Percentiles rank a stretch among this genome's conserved stretches.
These are phyloP conservation scores for Fusarium abutilonis DNA, from an alignment of 2,329 filamentous ascomycete genomes.

Conservation along the genomic window DNA sequence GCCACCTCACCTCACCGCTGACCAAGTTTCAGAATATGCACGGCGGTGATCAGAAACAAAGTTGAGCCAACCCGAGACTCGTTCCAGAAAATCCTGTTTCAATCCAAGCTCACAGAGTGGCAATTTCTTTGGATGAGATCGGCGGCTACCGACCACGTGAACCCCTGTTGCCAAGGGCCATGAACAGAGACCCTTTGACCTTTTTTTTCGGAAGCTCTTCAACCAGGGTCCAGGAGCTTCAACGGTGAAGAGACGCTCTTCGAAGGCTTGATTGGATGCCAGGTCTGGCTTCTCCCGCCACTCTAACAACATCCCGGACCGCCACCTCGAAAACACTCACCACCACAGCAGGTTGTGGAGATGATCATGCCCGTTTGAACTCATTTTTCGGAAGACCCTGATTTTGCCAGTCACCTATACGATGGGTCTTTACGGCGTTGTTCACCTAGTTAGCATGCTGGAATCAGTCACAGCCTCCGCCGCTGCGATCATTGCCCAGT, in stretches of 20 bases:
- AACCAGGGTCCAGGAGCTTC: constrained; percentile 20
- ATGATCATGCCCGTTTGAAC: constrained; percentile 39
- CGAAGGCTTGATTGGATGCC: constrained; percentile 36
- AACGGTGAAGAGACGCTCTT: constrained; percentile 17
- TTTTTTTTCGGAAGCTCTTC: constrained; percentile 14
- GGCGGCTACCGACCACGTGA: constrained; percentile 31
- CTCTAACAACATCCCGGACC: constrained; percentile 24
- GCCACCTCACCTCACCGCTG: constrained; percentile 7
- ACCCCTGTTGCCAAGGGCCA: constrained; percentile 24
- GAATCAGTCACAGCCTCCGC: constrained; percentile 14
- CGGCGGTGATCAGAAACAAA: constrained; percentile 31
- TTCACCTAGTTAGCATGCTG: constrained; percentile 15
- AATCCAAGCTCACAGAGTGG: constrained; percentile 26
- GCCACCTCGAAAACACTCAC: constrained; percentile 29
- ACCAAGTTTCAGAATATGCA: constrained; percentile 41
- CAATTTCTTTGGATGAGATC: constrained; percentile 38
- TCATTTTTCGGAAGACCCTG: constrained; percentile 33
- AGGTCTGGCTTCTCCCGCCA: constrained; percentile 16
- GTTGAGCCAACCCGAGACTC: constrained; percentile 22
- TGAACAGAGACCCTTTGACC: constrained; percentile 27
- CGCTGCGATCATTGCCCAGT: constrained; percentile 6
- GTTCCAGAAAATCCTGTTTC: constrained; percentile 41
- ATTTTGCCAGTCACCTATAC: constrained; percentile 24
- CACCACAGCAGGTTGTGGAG: constrained; percentile 24
- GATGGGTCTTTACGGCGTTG: constrained; percentile 17